Conservation (phyloP, 176 grass and related monocot genomes). For the Carex myosuroides region DNA sequence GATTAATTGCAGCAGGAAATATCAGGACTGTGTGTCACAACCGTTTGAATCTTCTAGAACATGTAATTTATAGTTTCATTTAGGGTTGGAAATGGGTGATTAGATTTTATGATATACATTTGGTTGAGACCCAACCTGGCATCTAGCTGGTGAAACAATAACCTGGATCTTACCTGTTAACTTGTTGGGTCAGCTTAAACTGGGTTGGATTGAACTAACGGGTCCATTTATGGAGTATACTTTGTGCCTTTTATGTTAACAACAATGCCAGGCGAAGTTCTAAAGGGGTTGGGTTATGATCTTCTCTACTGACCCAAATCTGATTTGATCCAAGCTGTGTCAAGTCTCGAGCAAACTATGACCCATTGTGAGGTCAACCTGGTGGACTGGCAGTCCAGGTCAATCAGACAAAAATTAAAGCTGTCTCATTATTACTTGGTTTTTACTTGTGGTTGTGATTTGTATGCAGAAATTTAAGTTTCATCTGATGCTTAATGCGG, state of each 20-base stretch:
- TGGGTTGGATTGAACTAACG: not conserved
- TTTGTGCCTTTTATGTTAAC: not conserved
- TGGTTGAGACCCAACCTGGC: constrained; percentile 2
- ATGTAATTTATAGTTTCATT: constrained; percentile 41
- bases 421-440: not conserved
- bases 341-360: not conserved
- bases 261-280: not conserved
- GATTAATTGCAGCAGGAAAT: constrained; percentile 75
- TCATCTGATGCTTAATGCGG: constrained; percentile 92
- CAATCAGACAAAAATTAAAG: not conserved
- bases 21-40: constrained; percentile 96
- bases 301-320: not conserved
- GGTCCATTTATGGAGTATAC: not conserved
- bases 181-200: not conserved
- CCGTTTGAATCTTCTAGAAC: constrained; percentile 86
- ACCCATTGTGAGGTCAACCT: not conserved
- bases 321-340: not conserved
- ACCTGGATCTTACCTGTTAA: not conserved
- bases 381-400: not conserved
- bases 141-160: not conserved
- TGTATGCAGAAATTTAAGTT: constrained; percentile 82
- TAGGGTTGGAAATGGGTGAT: not conserved
- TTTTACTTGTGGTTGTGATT: not conserved
- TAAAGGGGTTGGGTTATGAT: not conserved
- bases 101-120: not conserved